These are phyloP conservation scores for Panicum virgatum DNA, from an alignment of 202 grass and related monocot species.

Conservation along the genomic window DNA sequence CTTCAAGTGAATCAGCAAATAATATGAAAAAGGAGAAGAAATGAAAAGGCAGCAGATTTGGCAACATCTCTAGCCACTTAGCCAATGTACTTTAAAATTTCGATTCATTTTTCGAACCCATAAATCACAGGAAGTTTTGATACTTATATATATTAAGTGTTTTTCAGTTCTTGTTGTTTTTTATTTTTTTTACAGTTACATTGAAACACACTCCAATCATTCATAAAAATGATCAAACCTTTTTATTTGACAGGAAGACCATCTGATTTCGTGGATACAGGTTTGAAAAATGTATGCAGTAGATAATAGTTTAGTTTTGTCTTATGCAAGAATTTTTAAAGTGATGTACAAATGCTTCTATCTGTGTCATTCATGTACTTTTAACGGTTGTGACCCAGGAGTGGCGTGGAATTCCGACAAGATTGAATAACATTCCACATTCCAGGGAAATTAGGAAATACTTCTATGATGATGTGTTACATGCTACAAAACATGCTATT, in stretches of 20 bases:
- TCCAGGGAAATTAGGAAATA: slow-evolving; percentile 96
- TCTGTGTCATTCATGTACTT: slow-evolving; percentile 18
- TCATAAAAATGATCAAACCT: slow-evolving; percentile 34
- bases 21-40: background rate
- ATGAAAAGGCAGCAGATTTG: background rate
- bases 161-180: slow-evolving; percentile 11
- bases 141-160: slow-evolving; percentile 2
- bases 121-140: background rate
- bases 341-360: background rate
- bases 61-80: slow-evolving; percentile 6
- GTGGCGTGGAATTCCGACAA: slow-evolving; percentile 91
- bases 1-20: background rate
- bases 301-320: slow-evolving; percentile 42
- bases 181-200: slow-evolving; percentile 2
- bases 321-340: slow-evolving; percentile 20
- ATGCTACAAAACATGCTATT: slow-evolving; percentile 74
- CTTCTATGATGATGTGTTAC: slow-evolving; percentile 75
- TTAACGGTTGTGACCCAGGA: slow-evolving; percentile 43
- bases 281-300: slow-evolving; percentile 62
- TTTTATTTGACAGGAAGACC: slow-evolving; percentile 65
- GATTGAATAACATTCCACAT: slow-evolving; percentile 95
- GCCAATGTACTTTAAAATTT: background rate
- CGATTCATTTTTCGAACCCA: background rate
- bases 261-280: slow-evolving; percentile 40
- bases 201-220: background rate